Percentiles rank a stretch among this genome's conserved stretches.
These are phyloP conservation scores for Zoysia pacifica DNA, from an alignment of 176 grass and related monocot genomes.

Conservation along the genomic window DNA sequence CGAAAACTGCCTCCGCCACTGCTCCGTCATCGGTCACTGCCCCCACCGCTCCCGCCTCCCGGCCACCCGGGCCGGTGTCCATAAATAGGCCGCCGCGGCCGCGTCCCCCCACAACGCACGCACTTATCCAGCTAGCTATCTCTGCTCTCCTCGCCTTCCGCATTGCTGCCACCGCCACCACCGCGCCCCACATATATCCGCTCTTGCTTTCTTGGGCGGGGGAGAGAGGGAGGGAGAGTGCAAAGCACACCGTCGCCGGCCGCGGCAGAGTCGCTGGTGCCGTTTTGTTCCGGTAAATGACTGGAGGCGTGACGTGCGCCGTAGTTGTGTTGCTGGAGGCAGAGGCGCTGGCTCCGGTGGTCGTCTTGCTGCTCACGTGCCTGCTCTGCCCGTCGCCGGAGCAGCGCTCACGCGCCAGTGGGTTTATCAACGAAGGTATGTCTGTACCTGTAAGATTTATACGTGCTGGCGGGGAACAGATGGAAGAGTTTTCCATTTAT, in stretches of 20 bases:
- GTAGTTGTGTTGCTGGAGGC: conserved; percentile 4
- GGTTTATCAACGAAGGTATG: conserved; percentile 63
- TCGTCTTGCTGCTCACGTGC: conserved; percentile 19
- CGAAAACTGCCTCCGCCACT: conserved; percentile 34
- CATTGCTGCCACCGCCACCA: not conserved
- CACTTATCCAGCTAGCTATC: not conserved
- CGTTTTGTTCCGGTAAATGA: conserved; percentile 44
- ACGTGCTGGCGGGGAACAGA: not conserved
- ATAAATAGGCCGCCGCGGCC: conserved; percentile 38
- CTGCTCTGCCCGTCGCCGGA: conserved; percentile 58
- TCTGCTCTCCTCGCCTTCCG: not conserved
- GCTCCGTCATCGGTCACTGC: not conserved
- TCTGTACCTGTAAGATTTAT: too few relatives aligned
- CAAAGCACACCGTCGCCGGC: not conserved
- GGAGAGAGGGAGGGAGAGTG: too few relatives aligned
- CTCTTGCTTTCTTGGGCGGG: not conserved
- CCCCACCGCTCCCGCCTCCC: not conserved
- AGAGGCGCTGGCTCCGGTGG: conserved; percentile 17
- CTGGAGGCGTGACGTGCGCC: conserved; percentile 25
- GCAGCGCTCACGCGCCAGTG: conserved; percentile 32
- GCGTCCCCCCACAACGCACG: not conserved
- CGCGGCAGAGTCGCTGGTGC: not conserved
- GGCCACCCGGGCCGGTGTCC: conserved; percentile 7
- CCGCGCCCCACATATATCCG: not conserved
- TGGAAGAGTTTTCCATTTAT: not conserved